These are phyloP conservation scores for Boletales sp. DNA, from an alignment of 768 basidiomycete species.

Conservation along the genomic window DNA sequence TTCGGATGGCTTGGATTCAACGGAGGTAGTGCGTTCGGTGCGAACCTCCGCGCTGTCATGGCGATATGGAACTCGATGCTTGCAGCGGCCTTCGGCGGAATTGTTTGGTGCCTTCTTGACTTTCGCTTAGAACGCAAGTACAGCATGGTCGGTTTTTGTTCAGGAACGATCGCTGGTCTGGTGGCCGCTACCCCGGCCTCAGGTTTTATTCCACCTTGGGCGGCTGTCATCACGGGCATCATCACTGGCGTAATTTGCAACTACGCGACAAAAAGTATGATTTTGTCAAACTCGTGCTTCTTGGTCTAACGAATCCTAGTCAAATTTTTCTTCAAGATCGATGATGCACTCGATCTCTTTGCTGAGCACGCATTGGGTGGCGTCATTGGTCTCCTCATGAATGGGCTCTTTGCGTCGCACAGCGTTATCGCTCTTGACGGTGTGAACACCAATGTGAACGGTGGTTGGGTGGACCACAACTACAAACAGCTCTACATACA, in stretches of 20 bases:
- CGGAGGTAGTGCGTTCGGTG: slow-evolving; percentile 84
- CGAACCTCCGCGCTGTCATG: slow-evolving; percentile 81
- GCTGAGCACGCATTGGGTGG: slow-evolving; percentile 89
- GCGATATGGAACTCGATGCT: slow-evolving; percentile 91
- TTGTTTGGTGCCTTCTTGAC: slow-evolving; percentile 81
- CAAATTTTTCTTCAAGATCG: slow-evolving; percentile 66
- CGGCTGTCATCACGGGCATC: slow-evolving; percentile 71
- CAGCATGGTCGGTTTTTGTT: slow-evolving; percentile 89
- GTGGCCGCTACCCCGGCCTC: slow-evolving; percentile 88
- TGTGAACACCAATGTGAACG: slow-evolving; percentile 47
- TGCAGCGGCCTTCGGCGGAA: slow-evolving; percentile 74
- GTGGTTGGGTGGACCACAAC: slow-evolving; percentile 73
- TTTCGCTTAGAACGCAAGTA: slow-evolving; percentile 77
- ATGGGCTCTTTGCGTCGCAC: slow-evolving; percentile 70
- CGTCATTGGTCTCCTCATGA: slow-evolving; percentile 67
- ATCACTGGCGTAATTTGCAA: slow-evolving; percentile 73
- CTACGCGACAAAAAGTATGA: slow-evolving; percentile 77
- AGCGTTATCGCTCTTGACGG: slow-evolving; percentile 67
- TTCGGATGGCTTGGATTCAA: slow-evolving; percentile 92
- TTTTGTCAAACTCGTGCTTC: not conserved
- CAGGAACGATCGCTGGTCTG: slow-evolving; percentile 83
- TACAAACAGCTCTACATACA: slow-evolving; percentile 83
- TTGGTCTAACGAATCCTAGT: slow-evolving; percentile 38
- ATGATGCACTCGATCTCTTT: slow-evolving; percentile 91
- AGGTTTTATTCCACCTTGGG: slow-evolving; percentile 77